These are phyloP conservation scores for Linum lewisii DNA, from an alignment of 345 rosid species.

Conservation along the genomic window DNA sequence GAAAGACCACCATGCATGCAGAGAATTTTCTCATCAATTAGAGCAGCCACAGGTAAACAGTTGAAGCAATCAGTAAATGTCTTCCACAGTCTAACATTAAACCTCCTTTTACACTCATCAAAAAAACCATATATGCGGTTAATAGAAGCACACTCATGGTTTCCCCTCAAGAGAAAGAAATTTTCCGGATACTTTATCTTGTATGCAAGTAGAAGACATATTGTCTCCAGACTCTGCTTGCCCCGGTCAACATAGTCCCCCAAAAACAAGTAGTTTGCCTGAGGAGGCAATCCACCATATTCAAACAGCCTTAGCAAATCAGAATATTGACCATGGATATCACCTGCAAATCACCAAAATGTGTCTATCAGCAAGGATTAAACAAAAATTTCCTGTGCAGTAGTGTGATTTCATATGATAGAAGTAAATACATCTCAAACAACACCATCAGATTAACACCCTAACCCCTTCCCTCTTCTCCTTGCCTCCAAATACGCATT, in stretches of 20 bases:
- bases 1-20: constrained; percentile 94
- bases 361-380: constrained; percentile 5
- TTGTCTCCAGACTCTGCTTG: constrained; percentile 83
- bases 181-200: constrained; percentile 75
- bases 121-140: constrained; percentile 84
- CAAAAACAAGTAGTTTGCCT: constrained; percentile 64
- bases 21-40: constrained; percentile 75
- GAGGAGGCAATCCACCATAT: constrained; percentile 76
- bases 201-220: constrained; percentile 78
- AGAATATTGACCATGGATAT: constrained; percentile 80
- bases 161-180: constrained; percentile 78
- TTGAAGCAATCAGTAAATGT: constrained; percentile 72
- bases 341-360: constrained; percentile 44
- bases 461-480: too few species aligned
- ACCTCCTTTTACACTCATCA: constrained; percentile 78
- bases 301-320: constrained; percentile 82
- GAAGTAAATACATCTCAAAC: too few species aligned
- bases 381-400: not conserved
- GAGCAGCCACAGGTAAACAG: constrained; percentile 82
- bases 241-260: constrained; percentile 91
- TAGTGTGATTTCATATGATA: not conserved
- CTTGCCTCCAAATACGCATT: too few species aligned
- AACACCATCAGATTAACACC: too few species aligned
- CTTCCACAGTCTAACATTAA: constrained; percentile 71
- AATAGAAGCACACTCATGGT: constrained; percentile 82